Evolutionary conservation across 441 rosid species (phyloP), one percentile per base, ranked within the genome.

Genomic region (Adansonia gregorii): DNA sequence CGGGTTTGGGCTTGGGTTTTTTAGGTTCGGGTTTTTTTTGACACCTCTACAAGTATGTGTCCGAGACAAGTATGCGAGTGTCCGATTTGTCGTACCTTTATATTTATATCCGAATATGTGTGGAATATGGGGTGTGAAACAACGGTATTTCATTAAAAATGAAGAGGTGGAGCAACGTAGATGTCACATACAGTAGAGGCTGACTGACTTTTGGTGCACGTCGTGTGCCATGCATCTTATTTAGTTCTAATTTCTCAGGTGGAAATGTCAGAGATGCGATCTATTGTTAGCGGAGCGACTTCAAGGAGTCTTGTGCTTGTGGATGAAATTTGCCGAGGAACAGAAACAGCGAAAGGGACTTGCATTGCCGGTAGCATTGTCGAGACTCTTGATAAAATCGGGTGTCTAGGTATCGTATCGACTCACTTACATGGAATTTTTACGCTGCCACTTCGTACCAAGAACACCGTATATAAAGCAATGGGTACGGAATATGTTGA

Each of bases 301-400:
- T 89, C 95, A 55, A 93, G 89, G 89, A 97, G 99, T 81, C 94
- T 97, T 61, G 95, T 97, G 72, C 98, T 97, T 45, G 77, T 94
- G 64, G 99, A 97, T 67, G 99, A 97, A 89, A 97, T 97, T 80
- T 97, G 98, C 76, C 90, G 98, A 65, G 99, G 98, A 76, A 97
- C 99, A 61, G 99, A 97, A 89, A 97, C 98, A 35, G 97, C 93
- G 0, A 94, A 94, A 76, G 98, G 99, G 56, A 92, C 98, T 2
- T 94, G 99, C 84, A 97, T 97, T 78, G 99, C 99, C 8, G 99
- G 98, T 78, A 91, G 99, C 85, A 90, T 97, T 73, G 74, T 97
- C 48, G 98, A 97, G 87, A 77, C 79, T 48, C 93, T 97, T 52
- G 98, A 94, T 81, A 83, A 82, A 51, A 88, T 89, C 82, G 95